Evolutionary conservation across 1,284 basidiomycete genomes (phyloP).

Genomic region (Stereum hirsutum): DNA sequence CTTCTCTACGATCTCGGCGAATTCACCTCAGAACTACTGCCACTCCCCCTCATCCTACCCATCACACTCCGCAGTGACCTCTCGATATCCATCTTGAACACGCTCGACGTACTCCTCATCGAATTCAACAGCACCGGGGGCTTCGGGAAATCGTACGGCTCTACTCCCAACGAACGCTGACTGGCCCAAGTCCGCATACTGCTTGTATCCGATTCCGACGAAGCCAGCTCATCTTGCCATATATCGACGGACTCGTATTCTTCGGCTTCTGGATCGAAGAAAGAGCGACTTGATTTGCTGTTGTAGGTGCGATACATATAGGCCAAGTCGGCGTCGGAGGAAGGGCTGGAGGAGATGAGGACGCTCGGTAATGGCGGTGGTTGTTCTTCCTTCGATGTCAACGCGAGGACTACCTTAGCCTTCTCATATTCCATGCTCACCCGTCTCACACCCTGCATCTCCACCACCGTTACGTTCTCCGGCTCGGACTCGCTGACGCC

Average conservation of each 20-base stretch:
- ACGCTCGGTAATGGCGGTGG: not conserved
- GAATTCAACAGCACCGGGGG: conserved; percentile 3
- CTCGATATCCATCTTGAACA: conserved; percentile 3
- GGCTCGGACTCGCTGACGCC: conserved; percentile 4
- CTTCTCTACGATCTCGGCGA: not conserved
- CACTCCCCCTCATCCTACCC: not conserved
- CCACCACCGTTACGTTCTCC: conserved; percentile 1
- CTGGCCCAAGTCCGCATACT: not conserved
- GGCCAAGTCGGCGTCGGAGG: not conserved
- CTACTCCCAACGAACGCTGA: not conserved
- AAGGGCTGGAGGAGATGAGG: not conserved
- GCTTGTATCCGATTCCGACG: too few relatives aligned
- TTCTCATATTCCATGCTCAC: conserved; percentile 9
- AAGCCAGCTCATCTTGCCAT: too few relatives aligned
- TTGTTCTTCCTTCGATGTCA: not conserved
- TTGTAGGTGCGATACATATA: not conserved
- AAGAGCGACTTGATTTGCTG: not conserved
- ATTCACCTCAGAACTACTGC: not conserved
- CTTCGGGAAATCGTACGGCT: conserved; percentile 3
- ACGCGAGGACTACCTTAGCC: conserved; percentile 5
- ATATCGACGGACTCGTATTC: too few relatives aligned
- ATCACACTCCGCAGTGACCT: conserved; percentile 1
- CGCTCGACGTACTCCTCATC: not conserved
- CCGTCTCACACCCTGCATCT: not conserved
- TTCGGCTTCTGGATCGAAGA: too few relatives aligned